These are phyloP conservation scores for Yamadazyma membranifaciens DNA, from an alignment of 1,139 yeast species.

Conservation along the genomic window DNA sequence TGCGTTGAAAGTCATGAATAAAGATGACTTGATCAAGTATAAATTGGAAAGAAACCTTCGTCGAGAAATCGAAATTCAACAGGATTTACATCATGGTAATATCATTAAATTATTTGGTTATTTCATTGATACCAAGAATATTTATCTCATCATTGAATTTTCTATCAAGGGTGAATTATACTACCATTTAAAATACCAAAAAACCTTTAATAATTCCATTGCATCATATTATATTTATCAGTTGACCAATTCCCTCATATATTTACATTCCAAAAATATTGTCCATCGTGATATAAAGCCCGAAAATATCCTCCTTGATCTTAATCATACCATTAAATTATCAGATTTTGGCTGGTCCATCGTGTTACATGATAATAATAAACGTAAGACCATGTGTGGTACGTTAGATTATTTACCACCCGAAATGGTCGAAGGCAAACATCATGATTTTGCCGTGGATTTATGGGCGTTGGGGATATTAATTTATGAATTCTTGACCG, in stretches of 20 bases:
- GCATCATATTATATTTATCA: slow-evolving; percentile 83
- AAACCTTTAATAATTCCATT: slow-evolving; percentile 65
- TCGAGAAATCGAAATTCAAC: slow-evolving; percentile 89
- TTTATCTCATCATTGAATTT: slow-evolving; percentile 81
- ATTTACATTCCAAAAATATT: slow-evolving; percentile 73
- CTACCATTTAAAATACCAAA: slow-evolving; percentile 58
- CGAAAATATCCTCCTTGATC: slow-evolving; percentile 77
- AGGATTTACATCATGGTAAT: slow-evolving; percentile 71
- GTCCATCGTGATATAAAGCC: slow-evolving; percentile 94
- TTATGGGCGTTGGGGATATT: slow-evolving; percentile 92
- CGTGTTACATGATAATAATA: slow-evolving; percentile 14
- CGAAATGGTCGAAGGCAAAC: slow-evolving; percentile 85
- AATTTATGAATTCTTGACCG: slow-evolving; percentile 83
- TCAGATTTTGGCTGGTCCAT: slow-evolving; percentile 99
- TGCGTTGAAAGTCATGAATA: slow-evolving; percentile 90
- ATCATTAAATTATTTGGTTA: slow-evolving; percentile 81
- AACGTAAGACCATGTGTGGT: slow-evolving; percentile 87
- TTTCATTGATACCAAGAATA: slow-evolving; percentile 76
- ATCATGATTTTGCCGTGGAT: slow-evolving; percentile 79
- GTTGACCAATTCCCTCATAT: slow-evolving; percentile 73
- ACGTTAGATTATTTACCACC: slow-evolving; percentile 94
- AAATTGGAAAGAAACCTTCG: slow-evolving; percentile 86
- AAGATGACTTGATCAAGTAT: slow-evolving; percentile 68
- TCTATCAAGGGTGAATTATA: slow-evolving; percentile 87
- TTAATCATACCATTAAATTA: slow-evolving; percentile 70